Evolutionary conservation across 2,329 filamentous ascomycete species (phyloP).

Genomic region (Sclerotinia subarctica): DNA sequence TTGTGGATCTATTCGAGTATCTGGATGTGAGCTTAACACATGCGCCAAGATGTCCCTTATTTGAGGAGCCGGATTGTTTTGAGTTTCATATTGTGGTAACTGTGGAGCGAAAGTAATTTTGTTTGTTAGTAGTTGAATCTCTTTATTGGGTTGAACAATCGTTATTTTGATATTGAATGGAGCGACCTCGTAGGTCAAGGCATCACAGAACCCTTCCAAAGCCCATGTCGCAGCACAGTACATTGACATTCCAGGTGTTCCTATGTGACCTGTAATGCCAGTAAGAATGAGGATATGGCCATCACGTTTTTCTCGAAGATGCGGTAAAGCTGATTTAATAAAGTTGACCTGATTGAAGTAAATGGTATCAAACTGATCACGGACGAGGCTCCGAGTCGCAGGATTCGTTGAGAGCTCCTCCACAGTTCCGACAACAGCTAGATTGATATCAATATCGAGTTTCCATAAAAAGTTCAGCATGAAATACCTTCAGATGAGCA

Average conservation of each 20-base stretch:
- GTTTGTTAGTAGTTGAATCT: slow-evolving; percentile 84
- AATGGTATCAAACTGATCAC: slow-evolving; percentile 89
- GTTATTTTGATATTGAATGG: slow-evolving; percentile 97
- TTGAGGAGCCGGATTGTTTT: slow-evolving; percentile 71
- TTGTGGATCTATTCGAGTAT: slow-evolving; percentile 47
- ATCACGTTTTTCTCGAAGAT: slow-evolving; percentile 73
- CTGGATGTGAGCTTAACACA: slow-evolving; percentile 72
- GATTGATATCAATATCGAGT: neutral
- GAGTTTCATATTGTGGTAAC: slow-evolving; percentile 65
- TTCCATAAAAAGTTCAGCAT: too few species aligned
- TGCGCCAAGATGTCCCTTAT: slow-evolving; percentile 79
- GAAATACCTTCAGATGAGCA: slow-evolving; percentile 76
- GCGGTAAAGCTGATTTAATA: slow-evolving; percentile 81
- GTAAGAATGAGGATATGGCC: slow-evolving; percentile 90
- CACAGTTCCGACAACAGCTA: slow-evolving; percentile 82
- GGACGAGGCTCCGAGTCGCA: slow-evolving; percentile 72
- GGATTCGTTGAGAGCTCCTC: slow-evolving; percentile 79
- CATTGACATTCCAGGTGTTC: slow-evolving; percentile 85
- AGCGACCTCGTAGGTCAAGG: slow-evolving; percentile 90
- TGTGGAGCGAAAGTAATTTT: slow-evolving; percentile 80
- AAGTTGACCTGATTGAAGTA: slow-evolving; percentile 97
- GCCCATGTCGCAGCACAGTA: slow-evolving; percentile 94
- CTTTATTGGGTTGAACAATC: slow-evolving; percentile 92
- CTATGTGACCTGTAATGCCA: slow-evolving; percentile 87
- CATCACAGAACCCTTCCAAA: slow-evolving; percentile 92